These are phyloP conservation scores for Sechiopsis laciniata DNA, from an alignment of 306 rosid species.

Conservation along the genomic window DNA sequence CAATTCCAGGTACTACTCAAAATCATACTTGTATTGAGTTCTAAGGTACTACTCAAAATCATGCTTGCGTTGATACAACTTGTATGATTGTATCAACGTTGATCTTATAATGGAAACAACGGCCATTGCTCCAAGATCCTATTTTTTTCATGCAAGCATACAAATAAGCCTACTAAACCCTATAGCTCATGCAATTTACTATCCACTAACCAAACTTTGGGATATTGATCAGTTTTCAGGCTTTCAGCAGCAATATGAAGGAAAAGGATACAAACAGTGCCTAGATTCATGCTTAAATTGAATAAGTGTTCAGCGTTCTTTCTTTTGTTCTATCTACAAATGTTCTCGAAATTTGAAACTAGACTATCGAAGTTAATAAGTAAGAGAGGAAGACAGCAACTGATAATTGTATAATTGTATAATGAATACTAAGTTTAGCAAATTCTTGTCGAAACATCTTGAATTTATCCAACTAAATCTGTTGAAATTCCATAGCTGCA, in stretches of 20 bases:
- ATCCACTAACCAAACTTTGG: not conserved
- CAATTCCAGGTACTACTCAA: not conserved
- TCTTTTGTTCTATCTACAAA: not conserved
- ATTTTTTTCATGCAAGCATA: not conserved
- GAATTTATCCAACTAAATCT: not conserved
- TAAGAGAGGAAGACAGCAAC: not conserved
- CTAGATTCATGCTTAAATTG: not conserved
- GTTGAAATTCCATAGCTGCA: not conserved
- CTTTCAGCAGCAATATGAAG: not conserved
- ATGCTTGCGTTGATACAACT: too few relatives aligned
- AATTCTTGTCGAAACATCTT: not conserved
- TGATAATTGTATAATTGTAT: not conserved
- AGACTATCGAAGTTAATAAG: not conserved
- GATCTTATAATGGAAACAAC: not conserved
- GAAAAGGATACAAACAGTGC: not conserved
- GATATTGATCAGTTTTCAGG: not conserved
- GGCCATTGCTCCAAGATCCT: not conserved
- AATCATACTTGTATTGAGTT: not conserved
- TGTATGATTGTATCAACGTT: not conserved
- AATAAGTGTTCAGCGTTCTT: not conserved
- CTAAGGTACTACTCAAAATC: too few relatives aligned
- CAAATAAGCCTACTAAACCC: constrained; percentile 1
- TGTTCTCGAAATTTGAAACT: constrained; percentile 16
- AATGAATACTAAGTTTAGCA: not conserved
- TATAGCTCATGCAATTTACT: not conserved